A percentile compares a stretch with the other conserved stretches of the same genome.
These are phyloP conservation scores for Suillus spraguei DNA, from an alignment of 768 basidiomycete species.

Conservation along the genomic window DNA sequence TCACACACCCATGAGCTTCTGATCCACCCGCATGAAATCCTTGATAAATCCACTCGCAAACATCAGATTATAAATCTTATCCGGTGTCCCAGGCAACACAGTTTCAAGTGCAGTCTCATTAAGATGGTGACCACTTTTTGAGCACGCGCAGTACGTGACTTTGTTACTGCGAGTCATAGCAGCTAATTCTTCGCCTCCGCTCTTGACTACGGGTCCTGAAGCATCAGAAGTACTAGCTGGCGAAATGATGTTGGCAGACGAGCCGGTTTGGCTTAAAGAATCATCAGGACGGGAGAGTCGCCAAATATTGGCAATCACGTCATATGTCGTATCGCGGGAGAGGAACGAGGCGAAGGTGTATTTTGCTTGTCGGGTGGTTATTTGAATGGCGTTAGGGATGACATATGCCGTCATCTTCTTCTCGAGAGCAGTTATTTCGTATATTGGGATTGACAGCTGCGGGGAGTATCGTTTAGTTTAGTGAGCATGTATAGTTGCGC, in stretches of 20 bases:
- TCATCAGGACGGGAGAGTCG: slow-evolving; percentile 78
- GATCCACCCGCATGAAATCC: slow-evolving; percentile 87
- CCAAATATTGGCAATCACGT: slow-evolving; percentile 97
- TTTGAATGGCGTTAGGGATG: slow-evolving; percentile 94
- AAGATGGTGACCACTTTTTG: slow-evolving; percentile 68
- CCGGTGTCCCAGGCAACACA: slow-evolving; percentile 86
- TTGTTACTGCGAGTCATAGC: slow-evolving; percentile 40
- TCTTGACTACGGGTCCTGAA: slow-evolving; percentile 9
- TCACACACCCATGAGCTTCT: slow-evolving; percentile 81
- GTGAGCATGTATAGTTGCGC: slow-evolving; percentile 2
- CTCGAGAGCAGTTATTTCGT: slow-evolving; percentile 84
- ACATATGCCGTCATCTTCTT: slow-evolving; percentile 99
- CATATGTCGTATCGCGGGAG: slow-evolving; percentile 92
- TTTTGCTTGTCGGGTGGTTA: slow-evolving; percentile 80
- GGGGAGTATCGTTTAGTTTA: slow-evolving; percentile 12
- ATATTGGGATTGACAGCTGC: slow-evolving; percentile 86
- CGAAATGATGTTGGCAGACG: slow-evolving; percentile 23
- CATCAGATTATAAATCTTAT: slow-evolving; percentile 94
- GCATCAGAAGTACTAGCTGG: slow-evolving; percentile 22
- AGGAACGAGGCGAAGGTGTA: slow-evolving; percentile 97
- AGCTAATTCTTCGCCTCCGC: slow-evolving; percentile 4
- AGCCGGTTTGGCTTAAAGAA: slow-evolving; percentile 29
- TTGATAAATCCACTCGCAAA: slow-evolving; percentile 96
- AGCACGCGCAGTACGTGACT: slow-evolving; percentile 76
- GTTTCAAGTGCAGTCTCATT: slow-evolving; percentile 75